A percentile compares a stretch with the other conserved stretches of the same genome.
phyloP scores from a whole-genome alignment of 2,329 filamentous ascomycete species.

The Fusarium pilosicola region DNA sequence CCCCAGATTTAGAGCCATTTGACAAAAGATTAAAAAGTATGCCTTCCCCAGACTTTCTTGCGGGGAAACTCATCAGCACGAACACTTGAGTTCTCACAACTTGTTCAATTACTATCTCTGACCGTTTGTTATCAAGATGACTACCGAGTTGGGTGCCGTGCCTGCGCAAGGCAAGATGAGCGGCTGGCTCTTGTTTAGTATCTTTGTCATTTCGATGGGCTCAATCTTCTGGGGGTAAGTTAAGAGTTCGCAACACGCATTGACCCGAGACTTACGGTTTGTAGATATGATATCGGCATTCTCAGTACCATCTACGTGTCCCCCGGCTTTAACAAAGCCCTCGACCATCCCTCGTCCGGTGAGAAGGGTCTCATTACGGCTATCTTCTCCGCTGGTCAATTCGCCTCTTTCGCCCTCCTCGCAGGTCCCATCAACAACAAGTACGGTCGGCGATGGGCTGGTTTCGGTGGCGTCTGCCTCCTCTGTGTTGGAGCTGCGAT shows the following conservation, averaged over 20 bases:
- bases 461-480: background rate
- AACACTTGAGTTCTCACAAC: background rate
- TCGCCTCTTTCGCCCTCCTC: slow-evolving; percentile 5
- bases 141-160: slow-evolving; percentile 1
- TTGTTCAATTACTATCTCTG: background rate
- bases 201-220: slow-evolving; percentile 14
- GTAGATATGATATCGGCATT: slow-evolving; percentile 15
- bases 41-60: slow-evolving; percentile 15
- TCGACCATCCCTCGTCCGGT: background rate
- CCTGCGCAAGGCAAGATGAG: slow-evolving; percentile 16
- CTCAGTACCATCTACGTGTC: slow-evolving; percentile 20
- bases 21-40: slow-evolving; percentile 12
- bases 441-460: slow-evolving; percentile 11
- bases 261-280: background rate
- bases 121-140: background rate
- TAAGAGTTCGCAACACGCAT: fast-evolving
- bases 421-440: slow-evolving; percentile 8
- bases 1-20: slow-evolving; percentile 12
- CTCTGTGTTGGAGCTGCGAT: slow-evolving; percentile 18
- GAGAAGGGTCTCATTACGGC: slow-evolving; percentile 20
- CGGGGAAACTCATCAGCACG: background rate
- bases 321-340: slow-evolving; percentile 14
- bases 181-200: slow-evolving; percentile 16
- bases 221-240: slow-evolving; percentile 22
- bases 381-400: slow-evolving; percentile 17